These are phyloP conservation scores for Fusarium siculi DNA, from an alignment of 2,329 filamentous ascomycete species.

Conservation along the genomic window DNA sequence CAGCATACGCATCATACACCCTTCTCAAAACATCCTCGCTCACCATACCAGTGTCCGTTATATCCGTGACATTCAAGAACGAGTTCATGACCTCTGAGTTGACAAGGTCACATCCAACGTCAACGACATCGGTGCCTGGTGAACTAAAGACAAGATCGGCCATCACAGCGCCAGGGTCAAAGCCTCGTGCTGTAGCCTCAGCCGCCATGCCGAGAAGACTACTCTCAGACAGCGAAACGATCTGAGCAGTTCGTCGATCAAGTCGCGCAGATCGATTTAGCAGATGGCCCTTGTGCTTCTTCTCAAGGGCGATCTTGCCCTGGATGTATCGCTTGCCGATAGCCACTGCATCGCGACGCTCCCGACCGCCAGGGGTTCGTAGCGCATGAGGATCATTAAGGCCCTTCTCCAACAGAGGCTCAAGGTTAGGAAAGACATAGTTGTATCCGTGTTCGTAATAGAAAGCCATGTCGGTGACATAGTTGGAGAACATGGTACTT, in stretches of 20 bases:
- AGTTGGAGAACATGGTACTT: conserved; percentile 40
- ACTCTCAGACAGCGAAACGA: conserved; percentile 39
- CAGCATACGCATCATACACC: conserved; percentile 38
- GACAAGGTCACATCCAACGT: conserved; percentile 37
- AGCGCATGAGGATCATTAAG: conserved; percentile 34
- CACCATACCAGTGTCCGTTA: conserved; percentile 33
- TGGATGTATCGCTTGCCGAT: conserved; percentile 40
- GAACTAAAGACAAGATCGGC: conserved; percentile 40
- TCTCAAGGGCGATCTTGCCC: conserved; percentile 39
- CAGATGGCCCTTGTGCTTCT: conserved; percentile 30
- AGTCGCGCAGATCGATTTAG: conserved; percentile 30
- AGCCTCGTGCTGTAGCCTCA: conserved; percentile 34
- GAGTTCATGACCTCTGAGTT: conserved; percentile 43
- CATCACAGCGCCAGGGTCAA: conserved; percentile 38
- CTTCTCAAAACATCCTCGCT: conserved; percentile 30
- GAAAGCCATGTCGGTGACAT: conserved; percentile 39
- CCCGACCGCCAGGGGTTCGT: conserved; percentile 24
- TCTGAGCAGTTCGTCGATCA: conserved; percentile 34
- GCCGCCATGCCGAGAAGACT: conserved; percentile 40
- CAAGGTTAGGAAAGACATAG: conserved; percentile 39
- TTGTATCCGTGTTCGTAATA: conserved; percentile 42
- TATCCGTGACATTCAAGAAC: conserved; percentile 36
- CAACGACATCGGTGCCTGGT: conserved; percentile 40
- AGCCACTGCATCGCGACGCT: conserved; percentile 35
- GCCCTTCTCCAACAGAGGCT: conserved; percentile 31